phyloP scores from a whole-genome alignment of 371 early-diverging fungal species.

The Lichtheimia corymbifera region DNA sequence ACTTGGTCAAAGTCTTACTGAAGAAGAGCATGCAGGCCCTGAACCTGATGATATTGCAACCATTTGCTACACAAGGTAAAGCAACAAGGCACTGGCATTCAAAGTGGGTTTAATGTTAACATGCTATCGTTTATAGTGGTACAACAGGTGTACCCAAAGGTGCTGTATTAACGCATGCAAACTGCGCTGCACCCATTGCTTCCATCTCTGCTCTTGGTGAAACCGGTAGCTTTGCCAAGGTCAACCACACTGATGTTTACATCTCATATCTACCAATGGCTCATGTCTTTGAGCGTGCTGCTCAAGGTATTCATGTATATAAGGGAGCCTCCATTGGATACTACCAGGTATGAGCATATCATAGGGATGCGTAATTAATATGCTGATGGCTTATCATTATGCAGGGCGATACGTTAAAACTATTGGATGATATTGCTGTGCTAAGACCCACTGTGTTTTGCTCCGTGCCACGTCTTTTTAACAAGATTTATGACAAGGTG shows the following conservation, averaged over 20 bases:
- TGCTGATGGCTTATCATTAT: not conserved
- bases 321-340: conserved; percentile 75
- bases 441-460: conserved; percentile 93
- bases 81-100: not conserved
- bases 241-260: conserved; percentile 86
- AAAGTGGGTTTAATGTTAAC: conserved; percentile 19
- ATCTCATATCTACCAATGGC: conserved; percentile 93
- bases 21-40: conserved; percentile 45
- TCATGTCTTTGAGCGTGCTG: conserved; percentile 86
- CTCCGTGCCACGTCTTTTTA: conserved; percentile 96
- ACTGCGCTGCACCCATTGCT: conserved; percentile 64
- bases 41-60: conserved; percentile 82
- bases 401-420: conserved; percentile 84
- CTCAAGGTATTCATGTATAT: conserved; percentile 51
- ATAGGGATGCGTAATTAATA: not conserved
- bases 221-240: conserved; percentile 53
- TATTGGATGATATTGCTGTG: conserved; percentile 88
- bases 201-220: conserved; percentile 80
- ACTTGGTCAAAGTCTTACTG: conserved; percentile 52
- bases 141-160: conserved; percentile 63
- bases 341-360: conserved; percentile 50
- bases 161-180: conserved; percentile 78
- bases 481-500: conserved; percentile 95
- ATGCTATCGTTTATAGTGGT: conserved; percentile 41
- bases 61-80: conserved; percentile 96